Evolutionary conservation across 495 filamentous ascomycete genomes (phyloP).

Genomic region (Lasiosphaeria ovina): DNA sequence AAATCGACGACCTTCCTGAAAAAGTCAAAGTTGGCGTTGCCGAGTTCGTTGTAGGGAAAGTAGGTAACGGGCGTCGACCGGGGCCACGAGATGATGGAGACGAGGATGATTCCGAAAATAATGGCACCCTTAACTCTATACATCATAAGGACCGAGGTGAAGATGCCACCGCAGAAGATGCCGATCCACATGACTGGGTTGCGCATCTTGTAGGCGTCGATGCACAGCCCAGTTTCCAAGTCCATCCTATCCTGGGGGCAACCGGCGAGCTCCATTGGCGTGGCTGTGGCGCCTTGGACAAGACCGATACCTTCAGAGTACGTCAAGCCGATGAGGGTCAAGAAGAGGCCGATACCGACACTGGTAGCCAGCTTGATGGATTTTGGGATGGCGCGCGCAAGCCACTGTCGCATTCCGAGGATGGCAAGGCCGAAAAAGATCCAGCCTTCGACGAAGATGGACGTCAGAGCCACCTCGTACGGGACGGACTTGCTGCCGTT

Average conservation of each 20-base stretch:
- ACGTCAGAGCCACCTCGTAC: slow-evolving; percentile 69
- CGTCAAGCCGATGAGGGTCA: slow-evolving; percentile 76
- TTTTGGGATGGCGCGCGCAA: slow-evolving; percentile 70
- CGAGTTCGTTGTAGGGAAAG: slow-evolving; percentile 67
- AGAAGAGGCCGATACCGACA: slow-evolving; percentile 76
- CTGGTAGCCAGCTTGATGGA: slow-evolving; percentile 83
- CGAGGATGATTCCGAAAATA: slow-evolving; percentile 74
- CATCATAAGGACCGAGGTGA: slow-evolving; percentile 75
- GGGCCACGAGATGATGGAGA: slow-evolving; percentile 83
- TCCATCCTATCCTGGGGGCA: slow-evolving; percentile 44
- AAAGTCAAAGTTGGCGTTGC: slow-evolving; percentile 69
- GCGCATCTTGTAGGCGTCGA: slow-evolving; percentile 61
- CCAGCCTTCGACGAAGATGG: slow-evolving; percentile 80
- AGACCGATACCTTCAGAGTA: slow-evolving; percentile 77
- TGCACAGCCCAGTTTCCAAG: slow-evolving; percentile 47
- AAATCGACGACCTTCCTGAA: slow-evolving; percentile 82
- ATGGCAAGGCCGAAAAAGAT: slow-evolving; percentile 68
- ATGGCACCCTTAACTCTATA: slow-evolving; percentile 81
- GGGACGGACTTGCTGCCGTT: slow-evolving; percentile 66
- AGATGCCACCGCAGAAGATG: slow-evolving; percentile 76
- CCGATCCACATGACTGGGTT: slow-evolving; percentile 79
- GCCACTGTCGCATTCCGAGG: slow-evolving; percentile 77
- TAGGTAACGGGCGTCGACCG: slow-evolving; percentile 69
- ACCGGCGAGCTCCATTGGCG: slow-evolving; percentile 68
- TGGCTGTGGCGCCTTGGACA: slow-evolving; percentile 55